phyloP scores from a whole-genome alignment of 768 basidiomycete species.

The Brasilioporus rufonigricans region DNA sequence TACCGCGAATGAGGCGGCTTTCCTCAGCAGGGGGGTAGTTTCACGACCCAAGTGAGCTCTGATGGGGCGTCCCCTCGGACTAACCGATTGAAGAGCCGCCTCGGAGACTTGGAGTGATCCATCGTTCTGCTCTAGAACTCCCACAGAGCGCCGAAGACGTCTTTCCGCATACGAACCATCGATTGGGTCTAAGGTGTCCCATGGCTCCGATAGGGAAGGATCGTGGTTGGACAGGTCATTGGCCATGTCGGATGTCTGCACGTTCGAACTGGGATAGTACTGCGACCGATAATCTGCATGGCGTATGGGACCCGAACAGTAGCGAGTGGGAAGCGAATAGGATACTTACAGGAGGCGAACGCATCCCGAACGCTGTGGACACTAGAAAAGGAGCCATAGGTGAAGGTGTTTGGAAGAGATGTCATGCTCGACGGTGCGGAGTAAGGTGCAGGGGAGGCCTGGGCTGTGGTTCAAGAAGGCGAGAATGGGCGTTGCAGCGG shows the following conservation, averaged over 20 bases:
- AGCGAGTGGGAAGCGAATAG: not conserved
- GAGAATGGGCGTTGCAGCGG: not conserved
- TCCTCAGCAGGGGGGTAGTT: constrained; percentile 41
- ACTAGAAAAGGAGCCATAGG: constrained; percentile 48
- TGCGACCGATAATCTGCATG: constrained; percentile 64
- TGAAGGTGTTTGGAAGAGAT: constrained; percentile 44
- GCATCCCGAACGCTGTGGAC: constrained; percentile 51
- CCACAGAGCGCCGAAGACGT: not conserved
- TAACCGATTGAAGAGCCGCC: constrained; percentile 22
- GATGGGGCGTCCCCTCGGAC: constrained; percentile 1
- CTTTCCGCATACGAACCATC: constrained; percentile 7
- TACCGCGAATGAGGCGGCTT: constrained; percentile 36
- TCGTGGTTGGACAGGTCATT: constrained; percentile 39
- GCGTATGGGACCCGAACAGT: constrained; percentile 1
- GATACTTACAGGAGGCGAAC: constrained; percentile 55
- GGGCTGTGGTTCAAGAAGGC: not conserved
- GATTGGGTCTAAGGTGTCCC: not conserved
- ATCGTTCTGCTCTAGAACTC: not conserved
- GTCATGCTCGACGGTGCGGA: constrained; percentile 36
- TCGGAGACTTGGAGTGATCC: constrained; percentile 13
- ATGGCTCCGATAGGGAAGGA: constrained; percentile 3
- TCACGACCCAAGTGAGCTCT: constrained; percentile 9
- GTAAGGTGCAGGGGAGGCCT: not conserved
- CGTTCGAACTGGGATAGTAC: constrained; percentile 59
- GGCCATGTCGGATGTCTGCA: constrained; percentile 45